These are phyloP conservation scores for Ceratobasidium sp. DNA, from an alignment of 1,284 basidiomycete genomes.

Conservation along the genomic window DNA sequence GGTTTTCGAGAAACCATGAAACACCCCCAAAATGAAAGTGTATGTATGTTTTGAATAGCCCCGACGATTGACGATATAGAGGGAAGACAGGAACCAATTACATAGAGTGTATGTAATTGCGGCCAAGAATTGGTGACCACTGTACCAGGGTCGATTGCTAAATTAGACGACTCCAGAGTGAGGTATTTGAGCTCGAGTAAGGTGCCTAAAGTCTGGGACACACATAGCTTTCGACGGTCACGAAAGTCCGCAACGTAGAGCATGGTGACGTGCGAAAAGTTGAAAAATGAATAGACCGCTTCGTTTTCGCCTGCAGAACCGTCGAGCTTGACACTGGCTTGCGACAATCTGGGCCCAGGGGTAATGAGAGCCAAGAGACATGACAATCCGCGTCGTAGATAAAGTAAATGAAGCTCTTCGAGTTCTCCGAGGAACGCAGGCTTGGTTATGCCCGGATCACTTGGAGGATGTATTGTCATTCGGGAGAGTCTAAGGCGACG, in stretches of 20 bases:
- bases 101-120: neutral
- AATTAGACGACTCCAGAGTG: neutral
- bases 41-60: too few relatives aligned
- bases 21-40: too few relatives aligned
- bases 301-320: neutral
- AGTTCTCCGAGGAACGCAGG: neutral
- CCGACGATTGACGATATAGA: too few relatives aligned
- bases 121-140: neutral
- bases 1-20: too few relatives aligned
- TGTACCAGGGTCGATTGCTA: neutral
- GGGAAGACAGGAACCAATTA: neutral
- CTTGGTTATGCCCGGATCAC: too few relatives aligned
- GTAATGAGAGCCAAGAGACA: neutral
- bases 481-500: neutral
- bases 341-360: neutral
- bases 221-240: neutral
- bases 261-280: neutral
- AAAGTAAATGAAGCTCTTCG: slow-evolving; percentile 1
- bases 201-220: neutral
- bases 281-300: slow-evolving; percentile 2
- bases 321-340: neutral
- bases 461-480: neutral
- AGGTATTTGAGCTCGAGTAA: slow-evolving; percentile 1
- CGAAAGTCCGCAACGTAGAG: neutral
- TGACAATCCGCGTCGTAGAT: neutral